Evolutionary conservation across 2,329 filamentous ascomycete genomes (phyloP).

Genomic region (Fusarium marasasianum): DNA sequence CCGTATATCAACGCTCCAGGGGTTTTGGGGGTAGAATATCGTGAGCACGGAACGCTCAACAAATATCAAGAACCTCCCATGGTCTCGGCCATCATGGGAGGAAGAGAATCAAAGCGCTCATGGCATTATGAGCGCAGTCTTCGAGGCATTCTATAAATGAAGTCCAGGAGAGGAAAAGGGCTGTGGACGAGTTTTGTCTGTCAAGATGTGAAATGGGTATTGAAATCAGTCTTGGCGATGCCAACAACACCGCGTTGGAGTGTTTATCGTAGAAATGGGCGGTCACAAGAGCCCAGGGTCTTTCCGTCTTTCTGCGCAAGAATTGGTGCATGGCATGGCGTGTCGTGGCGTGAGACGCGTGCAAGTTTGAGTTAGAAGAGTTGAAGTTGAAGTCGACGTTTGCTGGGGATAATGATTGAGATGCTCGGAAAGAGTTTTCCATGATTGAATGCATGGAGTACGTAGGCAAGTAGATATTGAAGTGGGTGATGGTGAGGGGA

Average conservation of each 20-base stretch:
- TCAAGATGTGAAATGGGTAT: not conserved
- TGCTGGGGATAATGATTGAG: not conserved
- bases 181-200: not conserved
- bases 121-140: not conserved
- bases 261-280: slow-evolving; percentile 7
- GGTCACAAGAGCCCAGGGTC: slow-evolving; percentile 18
- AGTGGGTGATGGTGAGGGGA: not conserved
- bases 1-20: slow-evolving; percentile 40
- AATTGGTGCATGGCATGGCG: slow-evolving; percentile 23
- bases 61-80: slow-evolving; percentile 13
- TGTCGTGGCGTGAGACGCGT: slow-evolving; percentile 14
- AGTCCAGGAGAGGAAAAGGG: not conserved
- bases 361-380: slow-evolving; percentile 16
- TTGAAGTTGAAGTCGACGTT: not conserved
- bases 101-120: not conserved
- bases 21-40: slow-evolving; percentile 10
- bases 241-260: slow-evolving; percentile 7
- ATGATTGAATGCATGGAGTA: not conserved
- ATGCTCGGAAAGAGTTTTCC: not conserved
- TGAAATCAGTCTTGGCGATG: slow-evolving; percentile 11
- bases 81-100: not conserved
- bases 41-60: not conserved
- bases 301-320: slow-evolving; percentile 23
- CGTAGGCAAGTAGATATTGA: not conserved
- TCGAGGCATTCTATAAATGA: not conserved